Base-by-base conservation (phyloP, 768 basidiomycete species). In the Leccinum obscurum region DNA sequence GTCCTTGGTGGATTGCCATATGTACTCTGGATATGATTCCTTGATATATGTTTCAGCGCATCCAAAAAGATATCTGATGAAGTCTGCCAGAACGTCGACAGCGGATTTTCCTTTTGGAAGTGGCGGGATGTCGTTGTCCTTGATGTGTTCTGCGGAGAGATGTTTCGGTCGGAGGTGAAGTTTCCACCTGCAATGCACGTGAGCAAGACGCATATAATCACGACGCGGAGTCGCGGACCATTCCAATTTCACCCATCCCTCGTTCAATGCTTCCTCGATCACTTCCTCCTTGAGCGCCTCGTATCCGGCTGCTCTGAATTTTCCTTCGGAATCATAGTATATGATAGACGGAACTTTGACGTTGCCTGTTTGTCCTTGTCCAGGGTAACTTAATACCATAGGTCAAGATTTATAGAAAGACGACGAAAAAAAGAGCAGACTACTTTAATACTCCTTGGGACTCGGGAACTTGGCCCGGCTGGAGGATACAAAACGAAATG, bases 41-140 rank as follows among this genome's bases (percentile, higher is more conserved):
- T 67, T 62, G 34, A 86, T 83, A 55, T 81, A 85, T 0, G 56
- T 66, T 28, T 68, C 68, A 0, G 81, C 74, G 34, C 82, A 82
- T 3, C 70, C 49, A 54, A 76, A 77, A 0, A 85, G 70, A 51
- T 83, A 83, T 8, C 52, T 39, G 37, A 83, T 65, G 59, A 79
- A 81, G 59, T 83, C 81, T 13, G 72, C 72, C 17, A 83, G 74
- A n/a, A 83, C 72, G 3, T 76, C 66, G 10, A 76, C 62, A 1
- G 70, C 66, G 24, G 75, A 68, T 66, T 78, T 81, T 13, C 72
- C 71, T 1, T 24, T 34, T 1, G 81, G 82, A 3, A 83, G 72
- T 1, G 75, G 71, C 1, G 77, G 75, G 8, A 81, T 67, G 9
- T 74, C 72, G 11, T 64, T 55, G 20, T 28, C 50, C 4, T 28